Evolutionary conservation across 2,329 filamentous ascomycete species (phyloP).

Genomic region (Fusarium torulosum): DNA sequence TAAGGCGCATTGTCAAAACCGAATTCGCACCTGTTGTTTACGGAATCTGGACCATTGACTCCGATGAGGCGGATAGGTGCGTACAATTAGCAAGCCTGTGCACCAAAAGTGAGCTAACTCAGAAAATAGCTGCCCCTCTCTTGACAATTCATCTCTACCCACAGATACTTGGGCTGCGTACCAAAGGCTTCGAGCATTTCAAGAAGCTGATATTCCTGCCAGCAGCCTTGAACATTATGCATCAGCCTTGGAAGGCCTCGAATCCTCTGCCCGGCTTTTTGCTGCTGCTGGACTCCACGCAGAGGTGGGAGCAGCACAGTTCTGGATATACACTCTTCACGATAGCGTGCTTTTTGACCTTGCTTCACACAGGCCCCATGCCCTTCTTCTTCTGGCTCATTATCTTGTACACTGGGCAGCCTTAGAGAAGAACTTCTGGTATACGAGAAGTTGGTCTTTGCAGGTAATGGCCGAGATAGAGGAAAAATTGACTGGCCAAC

Average conservation of each 20-base stretch:
- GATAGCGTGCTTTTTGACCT: constrained; percentile 49
- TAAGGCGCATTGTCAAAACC: constrained; percentile 37
- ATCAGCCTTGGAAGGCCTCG: constrained; percentile 34
- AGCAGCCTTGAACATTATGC: constrained; percentile 38
- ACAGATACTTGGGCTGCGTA: constrained; percentile 42
- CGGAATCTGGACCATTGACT: constrained; percentile 33
- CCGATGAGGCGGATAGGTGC: constrained; percentile 23
- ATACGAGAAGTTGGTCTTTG: constrained; percentile 44
- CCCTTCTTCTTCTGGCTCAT: constrained; percentile 47
- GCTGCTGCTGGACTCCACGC: constrained; percentile 42
- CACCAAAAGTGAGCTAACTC: constrained; percentile 1
- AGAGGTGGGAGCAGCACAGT: constrained; percentile 40
- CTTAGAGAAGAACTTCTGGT: constrained; percentile 48
- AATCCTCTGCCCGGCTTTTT: constrained; percentile 35
- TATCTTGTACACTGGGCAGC: constrained; percentile 44
- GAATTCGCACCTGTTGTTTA: constrained; percentile 46
- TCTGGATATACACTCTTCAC: constrained; percentile 47
- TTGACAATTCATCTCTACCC: constrained; percentile 40
- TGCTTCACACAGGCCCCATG: constrained; percentile 39
- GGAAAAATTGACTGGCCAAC: constrained; percentile 21
- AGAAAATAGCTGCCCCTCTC: constrained; percentile 23
- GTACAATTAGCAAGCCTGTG: neutral
- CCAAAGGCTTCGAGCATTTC: constrained; percentile 39
- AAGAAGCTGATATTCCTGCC: constrained; percentile 39
- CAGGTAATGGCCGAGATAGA: constrained; percentile 43